Conservation (phyloP, 169 alveolate species). For the Cryptosporidium xiaoi region DNA sequence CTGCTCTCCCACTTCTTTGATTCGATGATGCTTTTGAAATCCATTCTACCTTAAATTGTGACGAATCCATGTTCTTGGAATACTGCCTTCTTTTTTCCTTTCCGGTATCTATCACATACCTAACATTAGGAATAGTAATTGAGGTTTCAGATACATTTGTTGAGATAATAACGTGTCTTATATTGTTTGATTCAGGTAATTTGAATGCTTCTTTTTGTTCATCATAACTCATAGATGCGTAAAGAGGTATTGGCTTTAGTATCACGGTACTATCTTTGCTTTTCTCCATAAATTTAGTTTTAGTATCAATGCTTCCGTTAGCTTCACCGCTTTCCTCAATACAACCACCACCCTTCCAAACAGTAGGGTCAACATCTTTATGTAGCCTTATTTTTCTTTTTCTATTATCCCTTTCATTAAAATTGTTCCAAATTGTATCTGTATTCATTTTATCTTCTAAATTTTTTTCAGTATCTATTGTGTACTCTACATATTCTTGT, state of each 20-base stretch:
- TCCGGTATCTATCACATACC: conserved; percentile 97
- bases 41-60: conserved; percentile 90
- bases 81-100: conserved; percentile 92
- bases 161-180: conserved; percentile 95
- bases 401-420: conserved; percentile 58
- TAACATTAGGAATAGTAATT: conserved; percentile 96
- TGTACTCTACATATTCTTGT: conserved; percentile 24
- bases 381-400: conserved; percentile 71
- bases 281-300: conserved; percentile 36
- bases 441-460: conserved; percentile 50
- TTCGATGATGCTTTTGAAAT: conserved; percentile 92
- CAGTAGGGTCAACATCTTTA: conserved; percentile 33
- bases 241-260: conserved; percentile 85
- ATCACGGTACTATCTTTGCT: conserved; percentile 47
- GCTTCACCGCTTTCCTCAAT: conserved; percentile 12
- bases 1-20: conserved; percentile 99
- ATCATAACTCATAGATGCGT: conserved; percentile 88
- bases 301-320: conserved; percentile 12
- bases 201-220: conserved; percentile 85
- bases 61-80: conserved; percentile 85
- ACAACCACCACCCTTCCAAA: conserved; percentile 72
- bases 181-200: conserved; percentile 88
- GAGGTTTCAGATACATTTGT: conserved; percentile 99
- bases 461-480: not conserved
- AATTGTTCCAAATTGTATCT: conserved; percentile 43